phyloP scores from a whole-genome alignment of 345 rosid species.

The Psidium friedrichsthalianum region DNA sequence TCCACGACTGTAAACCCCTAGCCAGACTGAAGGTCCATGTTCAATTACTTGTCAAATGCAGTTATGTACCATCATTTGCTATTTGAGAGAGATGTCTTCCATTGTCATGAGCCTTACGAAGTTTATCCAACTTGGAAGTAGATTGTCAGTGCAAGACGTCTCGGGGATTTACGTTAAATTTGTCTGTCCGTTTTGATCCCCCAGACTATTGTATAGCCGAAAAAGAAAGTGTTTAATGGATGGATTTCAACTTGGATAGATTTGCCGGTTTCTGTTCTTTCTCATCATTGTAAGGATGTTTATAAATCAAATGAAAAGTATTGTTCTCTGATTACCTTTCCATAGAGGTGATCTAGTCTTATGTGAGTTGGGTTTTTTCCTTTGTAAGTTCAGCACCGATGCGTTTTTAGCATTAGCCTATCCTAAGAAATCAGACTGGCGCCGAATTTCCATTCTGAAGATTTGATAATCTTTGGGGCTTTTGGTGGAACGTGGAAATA shows the following conservation, averaged over 20 bases:
- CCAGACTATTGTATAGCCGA: neutral
- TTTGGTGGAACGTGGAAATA: too few relatives aligned
- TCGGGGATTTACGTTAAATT: neutral
- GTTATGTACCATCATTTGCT: neutral
- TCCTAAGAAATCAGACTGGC: too few relatives aligned
- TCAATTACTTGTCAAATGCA: neutral
- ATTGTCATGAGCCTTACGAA: neutral
- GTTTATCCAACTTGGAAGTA: neutral
- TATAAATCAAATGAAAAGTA: neutral
- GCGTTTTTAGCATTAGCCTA: neutral
- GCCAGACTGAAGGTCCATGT: neutral
- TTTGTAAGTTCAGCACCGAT: neutral
- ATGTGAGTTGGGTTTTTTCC: neutral
- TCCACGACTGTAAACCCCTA: neutral
- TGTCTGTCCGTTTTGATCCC: neutral
- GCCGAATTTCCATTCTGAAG: too few relatives aligned
- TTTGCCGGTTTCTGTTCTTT: neutral
- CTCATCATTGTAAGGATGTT: neutral
- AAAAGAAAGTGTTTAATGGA: neutral
- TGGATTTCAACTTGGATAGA: neutral
- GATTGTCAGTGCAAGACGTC: neutral
- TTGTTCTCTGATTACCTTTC: neutral
- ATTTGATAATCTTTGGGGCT: too few relatives aligned
- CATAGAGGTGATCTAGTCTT: neutral
- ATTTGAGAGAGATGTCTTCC: neutral